A percentile compares a stretch with the other conserved stretches of the same genome.
Conservation (phyloP, 2,329 filamentous ascomycete species). For the Lizonia empirigonia region DNA sequence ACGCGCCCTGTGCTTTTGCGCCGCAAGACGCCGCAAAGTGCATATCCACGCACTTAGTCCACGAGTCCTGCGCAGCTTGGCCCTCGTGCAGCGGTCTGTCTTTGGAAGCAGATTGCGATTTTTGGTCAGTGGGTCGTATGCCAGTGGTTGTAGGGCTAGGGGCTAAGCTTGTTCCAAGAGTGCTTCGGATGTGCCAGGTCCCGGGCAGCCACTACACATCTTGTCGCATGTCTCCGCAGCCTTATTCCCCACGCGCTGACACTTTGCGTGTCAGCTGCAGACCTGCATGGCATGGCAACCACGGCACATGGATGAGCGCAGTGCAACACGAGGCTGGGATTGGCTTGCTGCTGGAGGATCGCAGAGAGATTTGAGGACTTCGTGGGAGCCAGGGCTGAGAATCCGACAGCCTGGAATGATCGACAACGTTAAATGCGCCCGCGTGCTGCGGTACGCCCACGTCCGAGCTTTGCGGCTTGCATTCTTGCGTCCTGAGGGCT, state of each 20-base stretch:
- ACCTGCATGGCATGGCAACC: not conserved
- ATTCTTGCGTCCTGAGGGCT: not conserved
- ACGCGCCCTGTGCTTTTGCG: slow-evolving; percentile 9
- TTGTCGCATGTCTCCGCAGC: slow-evolving; percentile 26
- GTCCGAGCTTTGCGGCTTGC: slow-evolving; percentile 8
- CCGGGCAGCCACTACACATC: slow-evolving; percentile 39
- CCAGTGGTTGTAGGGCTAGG: slow-evolving; percentile 30
- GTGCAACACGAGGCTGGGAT: not conserved
- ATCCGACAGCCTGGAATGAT: slow-evolving; percentile 18
- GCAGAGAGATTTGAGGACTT: not conserved
- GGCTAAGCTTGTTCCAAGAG: slow-evolving; percentile 43
- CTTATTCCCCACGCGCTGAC: slow-evolving; percentile 6
- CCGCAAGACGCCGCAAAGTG: slow-evolving; percentile 7
- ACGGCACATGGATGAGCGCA: slow-evolving; percentile 1
- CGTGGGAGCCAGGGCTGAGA: slow-evolving; percentile 5
- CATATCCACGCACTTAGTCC: slow-evolving; percentile 6
- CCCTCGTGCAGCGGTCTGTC: slow-evolving; percentile 5
- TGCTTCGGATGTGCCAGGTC: slow-evolving; percentile 42
- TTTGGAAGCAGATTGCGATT: slow-evolving; percentile 10
- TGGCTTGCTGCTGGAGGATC: not conserved
- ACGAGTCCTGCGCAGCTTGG: slow-evolving; percentile 2
- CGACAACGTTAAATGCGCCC: slow-evolving; percentile 17
- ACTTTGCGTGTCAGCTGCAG: slow-evolving; percentile 10
- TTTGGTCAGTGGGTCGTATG: slow-evolving; percentile 7
- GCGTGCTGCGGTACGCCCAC: slow-evolving; percentile 6